Evolutionary conservation across 495 filamentous ascomycete species (phyloP).

Genomic region (Cenococcum geophilum): DNA sequence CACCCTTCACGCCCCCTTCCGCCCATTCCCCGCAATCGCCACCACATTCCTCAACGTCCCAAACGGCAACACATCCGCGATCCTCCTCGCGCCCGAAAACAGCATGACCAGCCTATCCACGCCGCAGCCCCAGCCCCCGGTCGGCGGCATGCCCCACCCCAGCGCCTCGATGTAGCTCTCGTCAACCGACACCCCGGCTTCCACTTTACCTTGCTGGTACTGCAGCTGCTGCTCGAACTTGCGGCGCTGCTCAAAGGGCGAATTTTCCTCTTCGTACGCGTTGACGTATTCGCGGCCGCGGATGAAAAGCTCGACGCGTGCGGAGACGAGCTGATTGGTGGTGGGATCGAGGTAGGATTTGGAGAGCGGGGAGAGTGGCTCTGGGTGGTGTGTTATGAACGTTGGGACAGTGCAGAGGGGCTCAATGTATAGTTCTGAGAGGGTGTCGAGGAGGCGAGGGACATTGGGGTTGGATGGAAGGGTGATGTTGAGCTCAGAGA

Average conservation of each 20-base stretch:
- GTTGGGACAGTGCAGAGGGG: constrained; percentile 62
- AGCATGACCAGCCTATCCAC: constrained; percentile 88
- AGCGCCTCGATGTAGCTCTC: constrained; percentile 78
- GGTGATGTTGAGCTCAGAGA: constrained; percentile 49
- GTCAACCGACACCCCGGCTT: constrained; percentile 53
- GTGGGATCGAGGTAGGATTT: constrained; percentile 67
- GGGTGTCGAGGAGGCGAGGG: constrained; percentile 75
- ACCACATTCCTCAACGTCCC: constrained; percentile 72
- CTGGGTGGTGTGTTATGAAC: constrained; percentile 87
- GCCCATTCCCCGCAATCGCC: constrained; percentile 27
- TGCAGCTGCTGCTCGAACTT: constrained; percentile 67
- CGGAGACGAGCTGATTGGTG: constrained; percentile 64
- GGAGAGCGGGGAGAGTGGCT: constrained; percentile 83
- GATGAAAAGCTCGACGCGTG: constrained; percentile 85
- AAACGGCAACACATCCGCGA: constrained; percentile 79
- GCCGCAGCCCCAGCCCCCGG: constrained; percentile 93
- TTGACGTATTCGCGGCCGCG: constrained; percentile 76
- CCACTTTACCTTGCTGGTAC: constrained; percentile 31
- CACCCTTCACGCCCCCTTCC: not conserved
- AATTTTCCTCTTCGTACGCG: constrained; percentile 97
- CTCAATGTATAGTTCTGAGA: constrained; percentile 73
- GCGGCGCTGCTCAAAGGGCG: constrained; percentile 73
- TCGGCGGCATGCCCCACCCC: constrained; percentile 84
- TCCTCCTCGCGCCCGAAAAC: constrained; percentile 66
- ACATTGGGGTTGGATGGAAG: constrained; percentile 55